Percentiles rank a stretch among this genome's conserved stretches.
These are phyloP conservation scores for Carex littledalei DNA, from an alignment of 176 grass and related monocot species.

Conservation along the genomic window DNA sequence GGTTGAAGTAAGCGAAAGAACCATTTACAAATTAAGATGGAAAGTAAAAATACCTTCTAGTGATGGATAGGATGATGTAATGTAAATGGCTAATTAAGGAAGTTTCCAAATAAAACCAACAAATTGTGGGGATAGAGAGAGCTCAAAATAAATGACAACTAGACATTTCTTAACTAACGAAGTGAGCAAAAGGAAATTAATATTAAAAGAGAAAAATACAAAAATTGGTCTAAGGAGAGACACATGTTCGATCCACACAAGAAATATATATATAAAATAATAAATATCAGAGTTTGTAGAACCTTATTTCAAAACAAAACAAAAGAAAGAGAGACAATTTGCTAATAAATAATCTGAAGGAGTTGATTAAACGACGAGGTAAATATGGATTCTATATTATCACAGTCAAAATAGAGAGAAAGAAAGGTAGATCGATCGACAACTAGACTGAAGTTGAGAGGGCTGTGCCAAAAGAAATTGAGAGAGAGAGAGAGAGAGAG, in stretches of 20 bases:
- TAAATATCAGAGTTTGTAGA: too few relatives aligned
- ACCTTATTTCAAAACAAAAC: too few relatives aligned
- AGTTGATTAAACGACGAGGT: not conserved
- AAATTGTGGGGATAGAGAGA: not conserved
- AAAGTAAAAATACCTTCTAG: not conserved
- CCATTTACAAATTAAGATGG: not conserved
- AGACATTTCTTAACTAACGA: not conserved
- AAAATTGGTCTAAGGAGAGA: too few relatives aligned
- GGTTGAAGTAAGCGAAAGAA: not conserved
- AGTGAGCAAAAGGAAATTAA: not conserved
- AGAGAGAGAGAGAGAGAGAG: conserved; percentile 4
- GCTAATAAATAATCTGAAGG: not conserved
- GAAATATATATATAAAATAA: too few relatives aligned
- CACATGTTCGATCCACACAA: too few relatives aligned
- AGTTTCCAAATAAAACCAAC: not conserved
- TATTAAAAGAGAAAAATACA: not conserved
- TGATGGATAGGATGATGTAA: not conserved
- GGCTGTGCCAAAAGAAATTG: not conserved
- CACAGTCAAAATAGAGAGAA: not conserved
- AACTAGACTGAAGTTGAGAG: not conserved
- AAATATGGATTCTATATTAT: not conserved
- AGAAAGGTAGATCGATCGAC: not conserved
- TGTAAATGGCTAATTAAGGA: too few relatives aligned
- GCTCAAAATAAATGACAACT: not conserved
- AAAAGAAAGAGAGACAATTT: too few relatives aligned